Conservation (phyloP, 2,329 filamentous ascomycete genomes). For the Alternaria novae-zelandiae region DNA sequence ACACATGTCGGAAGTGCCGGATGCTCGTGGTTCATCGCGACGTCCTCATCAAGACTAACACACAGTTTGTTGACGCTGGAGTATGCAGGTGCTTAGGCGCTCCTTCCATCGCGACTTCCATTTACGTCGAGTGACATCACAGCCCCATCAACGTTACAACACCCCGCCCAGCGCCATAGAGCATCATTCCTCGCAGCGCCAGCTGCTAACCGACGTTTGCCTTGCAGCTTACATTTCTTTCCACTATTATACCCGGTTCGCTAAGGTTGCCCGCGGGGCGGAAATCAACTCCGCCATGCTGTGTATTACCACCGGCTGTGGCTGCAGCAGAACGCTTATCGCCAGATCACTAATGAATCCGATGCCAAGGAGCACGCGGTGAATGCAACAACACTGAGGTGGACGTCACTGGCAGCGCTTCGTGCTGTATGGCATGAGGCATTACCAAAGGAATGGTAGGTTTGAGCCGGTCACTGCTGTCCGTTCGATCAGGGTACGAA, state of each 20-base stretch:
- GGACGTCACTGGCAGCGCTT: not conserved
- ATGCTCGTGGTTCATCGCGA: not conserved
- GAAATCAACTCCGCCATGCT: not conserved
- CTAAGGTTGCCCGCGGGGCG: not conserved
- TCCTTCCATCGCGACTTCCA: not conserved
- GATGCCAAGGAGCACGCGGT: not conserved
- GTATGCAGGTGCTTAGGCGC: not conserved
- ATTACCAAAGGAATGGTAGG: not conserved
- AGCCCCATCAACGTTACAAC: not conserved
- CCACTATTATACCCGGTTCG: not conserved
- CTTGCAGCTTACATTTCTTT: not conserved
- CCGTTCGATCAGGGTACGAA: not conserved
- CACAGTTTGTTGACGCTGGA: not conserved
- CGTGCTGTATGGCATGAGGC: not conserved
- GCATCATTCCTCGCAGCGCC: not conserved
- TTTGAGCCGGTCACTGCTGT: not conserved
- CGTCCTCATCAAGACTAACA: not conserved
- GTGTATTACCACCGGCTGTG: not conserved
- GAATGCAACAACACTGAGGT: not conserved
- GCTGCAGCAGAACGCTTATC: not conserved
- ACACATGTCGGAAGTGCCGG: not conserved
- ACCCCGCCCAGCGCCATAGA: not conserved
- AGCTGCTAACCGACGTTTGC: not conserved
- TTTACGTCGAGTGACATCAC: constrained; percentile 1
- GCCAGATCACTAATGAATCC: not conserved